Percentiles rank a stretch among this genome's conserved stretches.
Conservation (phyloP, 257 asterid genomes). For the Ballota nigra region DNA sequence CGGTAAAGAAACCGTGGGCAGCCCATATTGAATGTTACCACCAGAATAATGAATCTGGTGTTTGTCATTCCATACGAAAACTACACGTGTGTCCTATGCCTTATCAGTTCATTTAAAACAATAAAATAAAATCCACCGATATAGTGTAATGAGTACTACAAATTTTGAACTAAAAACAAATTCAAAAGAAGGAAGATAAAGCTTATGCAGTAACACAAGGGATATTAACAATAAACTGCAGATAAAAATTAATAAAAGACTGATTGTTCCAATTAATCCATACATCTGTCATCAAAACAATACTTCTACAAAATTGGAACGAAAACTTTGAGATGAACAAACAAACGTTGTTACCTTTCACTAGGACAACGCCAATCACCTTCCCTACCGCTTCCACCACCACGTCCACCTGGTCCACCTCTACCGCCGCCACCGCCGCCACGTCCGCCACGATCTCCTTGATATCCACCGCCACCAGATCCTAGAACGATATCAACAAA, state of each 20-base stretch:
- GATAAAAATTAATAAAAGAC: background rate
- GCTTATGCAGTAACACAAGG: background rate
- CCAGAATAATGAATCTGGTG: background rate
- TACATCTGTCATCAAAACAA: background rate
- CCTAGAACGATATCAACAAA: constrained; percentile 27
- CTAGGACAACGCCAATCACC: constrained; percentile 99
- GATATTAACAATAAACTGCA: background rate
- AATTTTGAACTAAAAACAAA: background rate
- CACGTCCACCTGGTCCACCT: constrained; percentile 73
- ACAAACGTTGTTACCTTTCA: constrained; percentile 50
- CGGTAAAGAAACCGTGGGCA: background rate
- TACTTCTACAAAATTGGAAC: background rate
- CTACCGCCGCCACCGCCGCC: constrained; percentile 66
- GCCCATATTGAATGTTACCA: background rate
- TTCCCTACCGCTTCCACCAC: constrained; percentile 89
- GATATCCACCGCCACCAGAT: constrained; percentile 63
- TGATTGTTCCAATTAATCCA: background rate
- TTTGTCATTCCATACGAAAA: background rate
- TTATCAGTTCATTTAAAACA: background rate
- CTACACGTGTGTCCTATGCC: background rate
- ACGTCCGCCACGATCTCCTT: constrained; percentile 71
- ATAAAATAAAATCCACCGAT: background rate
- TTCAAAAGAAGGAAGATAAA: background rate
- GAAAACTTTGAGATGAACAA: constrained; percentile 7
- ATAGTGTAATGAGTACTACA: background rate